phyloP scores from a whole-genome alignment of 805 yeast genomes.

The Cyberlindnera lachancei region DNA sequence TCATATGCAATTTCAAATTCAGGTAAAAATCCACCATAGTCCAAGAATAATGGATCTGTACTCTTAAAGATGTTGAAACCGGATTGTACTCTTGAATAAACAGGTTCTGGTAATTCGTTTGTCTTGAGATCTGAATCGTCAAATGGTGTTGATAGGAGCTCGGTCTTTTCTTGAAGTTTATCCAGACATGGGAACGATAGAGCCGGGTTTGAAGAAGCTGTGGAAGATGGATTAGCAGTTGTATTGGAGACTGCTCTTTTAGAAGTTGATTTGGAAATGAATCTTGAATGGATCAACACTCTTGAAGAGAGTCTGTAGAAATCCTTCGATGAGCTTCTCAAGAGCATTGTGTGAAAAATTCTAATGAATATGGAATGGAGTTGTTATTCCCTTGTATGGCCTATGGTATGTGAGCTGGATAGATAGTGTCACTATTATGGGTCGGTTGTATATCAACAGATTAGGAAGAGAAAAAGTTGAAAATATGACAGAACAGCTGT shows the following conservation, averaged over 20 bases:
- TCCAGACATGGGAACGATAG: slow-evolving; percentile 77
- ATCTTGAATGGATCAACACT: slow-evolving; percentile 1
- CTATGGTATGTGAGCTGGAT: too few species aligned
- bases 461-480: too few species aligned
- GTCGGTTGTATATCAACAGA: too few species aligned
- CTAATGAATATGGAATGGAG: too few species aligned
- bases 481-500: too few species aligned
- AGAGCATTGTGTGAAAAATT: slow-evolving; percentile 1
- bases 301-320: not conserved
- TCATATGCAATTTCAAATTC: slow-evolving; percentile 83
- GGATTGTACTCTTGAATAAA: slow-evolving; percentile 59
- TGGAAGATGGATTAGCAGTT: not conserved
- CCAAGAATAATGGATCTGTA: slow-evolving; percentile 57
- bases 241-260: slow-evolving; percentile 5
- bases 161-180: slow-evolving; percentile 52
- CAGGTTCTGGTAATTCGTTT: slow-evolving; percentile 74
- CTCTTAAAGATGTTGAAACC: slow-evolving; percentile 60
- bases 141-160: slow-evolving; percentile 14
- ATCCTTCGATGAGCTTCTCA: slow-evolving; percentile 1
- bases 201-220: slow-evolving; percentile 12
- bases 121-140: slow-evolving; percentile 12
- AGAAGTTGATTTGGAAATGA: slow-evolving; percentile 6
- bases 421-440: too few species aligned
- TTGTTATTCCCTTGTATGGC: too few species aligned
- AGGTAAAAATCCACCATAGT: slow-evolving; percentile 74